phyloP scores from a whole-genome alignment of 2,329 filamentous ascomycete species.

The Phialophora chinensis region DNA sequence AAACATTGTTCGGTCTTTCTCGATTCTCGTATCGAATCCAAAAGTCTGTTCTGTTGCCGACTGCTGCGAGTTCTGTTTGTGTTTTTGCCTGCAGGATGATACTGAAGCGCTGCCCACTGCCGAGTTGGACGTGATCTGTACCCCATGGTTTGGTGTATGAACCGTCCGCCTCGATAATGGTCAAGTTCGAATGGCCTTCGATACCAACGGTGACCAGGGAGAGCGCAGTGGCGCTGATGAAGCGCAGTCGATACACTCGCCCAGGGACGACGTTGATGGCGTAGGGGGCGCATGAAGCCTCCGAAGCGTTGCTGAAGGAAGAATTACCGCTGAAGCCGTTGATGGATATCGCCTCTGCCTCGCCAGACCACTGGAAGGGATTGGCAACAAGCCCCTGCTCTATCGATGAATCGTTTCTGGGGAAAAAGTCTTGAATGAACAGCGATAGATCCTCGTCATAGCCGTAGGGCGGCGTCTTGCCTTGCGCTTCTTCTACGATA shows the following conservation, averaged over 20 bases:
- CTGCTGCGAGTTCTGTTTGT: constrained; percentile 37
- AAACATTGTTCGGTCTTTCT: constrained; percentile 40
- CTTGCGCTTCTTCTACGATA: constrained; percentile 59
- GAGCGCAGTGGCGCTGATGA: constrained; percentile 63
- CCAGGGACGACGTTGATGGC: constrained; percentile 65
- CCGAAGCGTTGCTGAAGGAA: constrained; percentile 46
- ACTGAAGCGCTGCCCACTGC: constrained; percentile 66
- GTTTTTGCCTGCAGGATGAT: constrained; percentile 60
- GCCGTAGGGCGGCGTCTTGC: constrained; percentile 55
- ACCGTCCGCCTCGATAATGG: constrained; percentile 67
- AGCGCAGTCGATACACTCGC: constrained; percentile 66
- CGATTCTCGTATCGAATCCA: constrained; percentile 48
- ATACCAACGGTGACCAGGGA: constrained; percentile 62
- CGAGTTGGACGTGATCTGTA: constrained; percentile 61
- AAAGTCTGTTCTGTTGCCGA: constrained; percentile 55
- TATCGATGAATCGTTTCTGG: constrained; percentile 59
- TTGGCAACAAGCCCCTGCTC: constrained; percentile 56
- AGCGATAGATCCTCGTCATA: constrained; percentile 68
- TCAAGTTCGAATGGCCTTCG: constrained; percentile 62
- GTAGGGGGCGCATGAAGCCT: constrained; percentile 51
- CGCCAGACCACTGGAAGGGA: constrained; percentile 65
- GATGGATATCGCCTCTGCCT: constrained; percentile 62
- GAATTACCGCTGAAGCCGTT: constrained; percentile 61
- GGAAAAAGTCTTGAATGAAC: constrained; percentile 63
- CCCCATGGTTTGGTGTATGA: constrained; percentile 41